A percentile compares a stretch with the other conserved stretches of the same genome.
Evolutionary conservation across 306 rosid genomes (phyloP).

Genomic region (Lathyrus aphaca): DNA sequence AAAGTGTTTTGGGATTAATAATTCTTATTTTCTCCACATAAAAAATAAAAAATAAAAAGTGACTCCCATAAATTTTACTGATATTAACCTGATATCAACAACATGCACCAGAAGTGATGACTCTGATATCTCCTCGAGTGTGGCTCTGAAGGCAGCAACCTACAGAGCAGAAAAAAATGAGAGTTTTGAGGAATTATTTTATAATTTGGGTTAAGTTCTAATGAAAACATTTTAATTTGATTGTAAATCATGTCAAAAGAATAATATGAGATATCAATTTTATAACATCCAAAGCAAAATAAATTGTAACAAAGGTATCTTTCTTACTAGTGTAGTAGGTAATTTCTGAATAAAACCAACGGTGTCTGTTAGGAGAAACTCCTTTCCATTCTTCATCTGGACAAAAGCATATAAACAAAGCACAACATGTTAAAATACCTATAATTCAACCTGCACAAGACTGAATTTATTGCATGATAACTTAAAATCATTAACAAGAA

Average conservation of each 20-base stretch:
- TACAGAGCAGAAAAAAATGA: slow-evolving; percentile 37
- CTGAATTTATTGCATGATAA: slow-evolving; percentile 9
- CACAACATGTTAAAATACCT: slow-evolving; percentile 33
- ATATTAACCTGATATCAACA: slow-evolving; percentile 81
- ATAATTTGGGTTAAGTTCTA: slow-evolving; percentile 2
- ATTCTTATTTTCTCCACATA: no score
- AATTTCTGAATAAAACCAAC: slow-evolving; percentile 99
- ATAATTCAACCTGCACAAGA: slow-evolving; percentile 22
- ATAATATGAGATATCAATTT: slow-evolving; percentile 12
- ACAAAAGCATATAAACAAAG: slow-evolving; percentile 40
- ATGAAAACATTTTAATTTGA: slow-evolving; percentile 19
- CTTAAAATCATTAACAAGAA: not conserved
- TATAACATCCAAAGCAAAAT: slow-evolving; percentile 28
- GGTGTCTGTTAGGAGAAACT: slow-evolving; percentile 91
- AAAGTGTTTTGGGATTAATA: no score
- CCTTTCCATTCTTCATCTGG: slow-evolving; percentile 91
- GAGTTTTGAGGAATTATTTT: slow-evolving; percentile 20
- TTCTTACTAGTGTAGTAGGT: slow-evolving; percentile 90
- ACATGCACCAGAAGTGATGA: slow-evolving; percentile 88
- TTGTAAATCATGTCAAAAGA: slow-evolving; percentile 23
- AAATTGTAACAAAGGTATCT: slow-evolving; percentile 30
- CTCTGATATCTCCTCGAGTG: slow-evolving; percentile 95
- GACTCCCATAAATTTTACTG: slow-evolving; percentile 32
- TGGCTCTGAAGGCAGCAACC: slow-evolving; percentile 99
- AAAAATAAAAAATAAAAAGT: no score